Conservation (phyloP, 345 rosid genomes). For the Turritis glabra region DNA sequence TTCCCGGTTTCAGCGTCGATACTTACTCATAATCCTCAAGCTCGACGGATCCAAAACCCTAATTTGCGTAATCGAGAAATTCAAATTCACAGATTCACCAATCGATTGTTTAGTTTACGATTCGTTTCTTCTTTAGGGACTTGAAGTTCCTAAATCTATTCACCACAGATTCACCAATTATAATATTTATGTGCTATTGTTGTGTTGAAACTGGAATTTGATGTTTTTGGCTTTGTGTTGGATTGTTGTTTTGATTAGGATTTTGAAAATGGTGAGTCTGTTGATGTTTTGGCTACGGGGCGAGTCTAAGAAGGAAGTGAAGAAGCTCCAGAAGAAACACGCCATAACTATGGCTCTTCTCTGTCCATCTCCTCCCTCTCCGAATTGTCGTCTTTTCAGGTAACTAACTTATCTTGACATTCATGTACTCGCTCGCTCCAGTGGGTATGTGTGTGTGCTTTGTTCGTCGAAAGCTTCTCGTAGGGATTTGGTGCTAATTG, state of each 20-base stretch:
- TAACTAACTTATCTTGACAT: no score
- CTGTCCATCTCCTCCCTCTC: no score
- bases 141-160: slow-evolving; percentile 61
- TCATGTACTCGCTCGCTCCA: no score
- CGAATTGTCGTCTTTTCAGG: no score
- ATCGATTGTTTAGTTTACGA: slow-evolving; percentile 64
- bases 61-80: slow-evolving; percentile 46
- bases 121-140: slow-evolving; percentile 77
- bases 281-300: no score
- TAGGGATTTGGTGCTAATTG: no score
- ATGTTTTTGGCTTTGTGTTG: background rate
- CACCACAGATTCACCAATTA: no score
- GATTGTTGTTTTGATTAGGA: slow-evolving; percentile 33
- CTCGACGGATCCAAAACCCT: slow-evolving; percentile 55
- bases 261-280: slow-evolving; percentile 47
- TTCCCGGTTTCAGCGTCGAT: slow-evolving; percentile 43
- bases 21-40: slow-evolving; percentile 42
- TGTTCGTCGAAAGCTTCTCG: no score
- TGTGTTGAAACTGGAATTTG: background rate
- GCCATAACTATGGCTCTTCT: no score
- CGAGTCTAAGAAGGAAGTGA: no score
- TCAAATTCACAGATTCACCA: slow-evolving; percentile 37
- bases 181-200: background rate
- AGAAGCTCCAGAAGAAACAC: no score
- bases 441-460: no score